phyloP scores from a whole-genome alignment of 441 rosid genomes.

The Eutrema salsugineum region DNA sequence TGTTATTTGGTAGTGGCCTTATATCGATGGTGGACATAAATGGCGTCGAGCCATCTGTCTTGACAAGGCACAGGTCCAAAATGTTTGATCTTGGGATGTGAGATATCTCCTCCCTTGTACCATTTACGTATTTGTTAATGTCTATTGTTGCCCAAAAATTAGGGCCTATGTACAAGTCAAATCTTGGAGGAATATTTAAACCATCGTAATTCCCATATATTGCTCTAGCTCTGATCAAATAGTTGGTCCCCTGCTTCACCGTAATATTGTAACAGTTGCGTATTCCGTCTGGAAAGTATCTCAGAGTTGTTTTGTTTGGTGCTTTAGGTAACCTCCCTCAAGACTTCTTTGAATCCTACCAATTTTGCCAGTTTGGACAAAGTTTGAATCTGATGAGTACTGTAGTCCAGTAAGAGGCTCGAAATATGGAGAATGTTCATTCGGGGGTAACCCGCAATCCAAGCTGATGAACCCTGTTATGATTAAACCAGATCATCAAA shows the following conservation, averaged over 20 bases:
- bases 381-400: constrained; percentile 23
- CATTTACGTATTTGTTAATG: neutral
- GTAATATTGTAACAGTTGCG: constrained; percentile 39
- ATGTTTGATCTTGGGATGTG: neutral
- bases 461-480: constrained; percentile 42
- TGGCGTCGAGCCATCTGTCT: constrained; percentile 30
- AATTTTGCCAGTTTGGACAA: neutral
- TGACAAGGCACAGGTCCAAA: constrained; percentile 32
- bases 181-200: neutral
- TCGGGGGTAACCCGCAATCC: constrained; percentile 32
- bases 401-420: constrained; percentile 3
- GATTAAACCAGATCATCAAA: too few relatives aligned
- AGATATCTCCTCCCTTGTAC: constrained; percentile 22
- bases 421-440: neutral
- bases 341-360: neutral
- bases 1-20: constrained; percentile 17
- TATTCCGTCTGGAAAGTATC: constrained; percentile 38
- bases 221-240: constrained; percentile 27
- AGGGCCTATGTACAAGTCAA: constrained; percentile 34
- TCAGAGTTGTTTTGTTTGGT: neutral
- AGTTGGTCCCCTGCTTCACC: constrained; percentile 3
- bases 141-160: constrained; percentile 28
- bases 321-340: neutral
- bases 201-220: constrained; percentile 39
- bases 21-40: constrained; percentile 38